These are phyloP conservation scores for Amyloporia xantha DNA, from an alignment of 768 basidiomycete species.

Conservation along the genomic window DNA sequence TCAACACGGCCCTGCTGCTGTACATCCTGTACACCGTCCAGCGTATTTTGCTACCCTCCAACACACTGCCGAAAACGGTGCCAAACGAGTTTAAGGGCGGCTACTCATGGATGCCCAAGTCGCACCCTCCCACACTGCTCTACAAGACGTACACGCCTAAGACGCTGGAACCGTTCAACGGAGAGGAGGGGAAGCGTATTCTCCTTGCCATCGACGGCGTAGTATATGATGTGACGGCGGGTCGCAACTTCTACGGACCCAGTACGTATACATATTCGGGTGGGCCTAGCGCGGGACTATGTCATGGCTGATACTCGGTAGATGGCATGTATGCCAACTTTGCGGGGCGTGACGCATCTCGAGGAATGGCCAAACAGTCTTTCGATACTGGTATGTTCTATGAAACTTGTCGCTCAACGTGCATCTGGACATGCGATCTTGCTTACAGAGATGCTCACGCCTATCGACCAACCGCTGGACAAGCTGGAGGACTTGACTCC, in stretches of 20 bases:
- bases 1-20: slow-evolving; percentile 72
- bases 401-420: neutral
- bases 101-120: slow-evolving; percentile 90
- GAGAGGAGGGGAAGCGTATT: slow-evolving; percentile 62
- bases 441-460: slow-evolving; percentile 78
- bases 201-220: slow-evolving; percentile 79
- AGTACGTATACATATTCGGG: slow-evolving; percentile 41
- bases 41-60: slow-evolving; percentile 67
- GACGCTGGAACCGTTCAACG: slow-evolving; percentile 62
- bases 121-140: slow-evolving; percentile 71
- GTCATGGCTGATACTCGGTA: slow-evolving; percentile 23
- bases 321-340: slow-evolving; percentile 98
- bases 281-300: neutral
- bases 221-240: slow-evolving; percentile 91
- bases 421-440: slow-evolving; percentile 5
- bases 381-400: slow-evolving; percentile 71
- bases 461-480: slow-evolving; percentile 81
- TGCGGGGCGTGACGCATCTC: slow-evolving; percentile 91
- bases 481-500: slow-evolving; percentile 69
- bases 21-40: slow-evolving; percentile 77
- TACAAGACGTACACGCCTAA: slow-evolving; percentile 76
- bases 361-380: slow-evolving; percentile 97
- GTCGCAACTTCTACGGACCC: slow-evolving; percentile 91
- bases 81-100: slow-evolving; percentile 71
- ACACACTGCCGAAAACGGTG: slow-evolving; percentile 38